phyloP scores from a whole-genome alignment of 768 basidiomycete genomes.

The Leccinum truebloodii region DNA sequence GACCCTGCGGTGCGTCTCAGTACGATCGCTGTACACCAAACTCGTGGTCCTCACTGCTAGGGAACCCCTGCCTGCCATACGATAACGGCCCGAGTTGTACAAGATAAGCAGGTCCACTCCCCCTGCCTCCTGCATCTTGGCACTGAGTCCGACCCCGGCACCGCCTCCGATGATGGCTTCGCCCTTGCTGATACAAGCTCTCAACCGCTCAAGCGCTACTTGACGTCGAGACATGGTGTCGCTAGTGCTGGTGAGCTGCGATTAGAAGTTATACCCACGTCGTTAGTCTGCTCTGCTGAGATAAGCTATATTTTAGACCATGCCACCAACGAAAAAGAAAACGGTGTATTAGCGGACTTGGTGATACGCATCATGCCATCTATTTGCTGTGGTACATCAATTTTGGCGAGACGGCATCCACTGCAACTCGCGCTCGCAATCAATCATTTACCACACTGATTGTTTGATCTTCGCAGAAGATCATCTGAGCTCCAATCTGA shows the following conservation, averaged over 20 bases:
- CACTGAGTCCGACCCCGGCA: slow-evolving; percentile 28
- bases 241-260: neutral
- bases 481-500: too few species aligned
- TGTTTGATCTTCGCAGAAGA: too few species aligned
- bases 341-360: too few species aligned
- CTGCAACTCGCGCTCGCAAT: neutral
- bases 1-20: slow-evolving; percentile 14
- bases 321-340: too few species aligned
- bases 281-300: slow-evolving; percentile 13
- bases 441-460: neutral
- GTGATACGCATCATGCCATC: too few species aligned
- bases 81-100: slow-evolving; percentile 33
- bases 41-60: slow-evolving; percentile 23
- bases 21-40: neutral
- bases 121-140: slow-evolving; percentile 33
- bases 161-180: slow-evolving; percentile 30
- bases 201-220: slow-evolving; percentile 14
- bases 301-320: slow-evolving; percentile 8
- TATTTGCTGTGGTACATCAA: too few species aligned
- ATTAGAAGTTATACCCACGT: too few species aligned
- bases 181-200: slow-evolving; percentile 16
- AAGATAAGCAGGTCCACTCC: slow-evolving; percentile 31
- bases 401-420: too few species aligned
- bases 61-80: slow-evolving; percentile 34
- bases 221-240: slow-evolving; percentile 22